Conservation (phyloP, 228 moss, liverwort and hornwort genomes). For the Sphagnum fallax region DNA sequence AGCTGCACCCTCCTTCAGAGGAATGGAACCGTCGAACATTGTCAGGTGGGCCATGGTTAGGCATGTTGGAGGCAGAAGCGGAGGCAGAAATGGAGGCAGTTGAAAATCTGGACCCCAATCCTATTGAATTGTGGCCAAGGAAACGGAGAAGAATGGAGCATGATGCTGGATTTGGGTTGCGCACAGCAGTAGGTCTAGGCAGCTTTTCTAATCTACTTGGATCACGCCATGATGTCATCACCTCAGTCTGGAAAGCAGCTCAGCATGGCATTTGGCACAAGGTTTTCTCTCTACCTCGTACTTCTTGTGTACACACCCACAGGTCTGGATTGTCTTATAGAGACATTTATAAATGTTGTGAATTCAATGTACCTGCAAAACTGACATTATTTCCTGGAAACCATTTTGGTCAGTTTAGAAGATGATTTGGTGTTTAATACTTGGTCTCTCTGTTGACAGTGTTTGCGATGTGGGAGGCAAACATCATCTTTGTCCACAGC, state of each 20-base stretch:
- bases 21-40: slow-evolving; percentile 75
- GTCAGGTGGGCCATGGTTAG: slow-evolving; percentile 40
- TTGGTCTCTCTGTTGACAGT: slow-evolving; percentile 30
- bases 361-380: background rate
- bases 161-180: slow-evolving; percentile 86
- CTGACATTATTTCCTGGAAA: background rate
- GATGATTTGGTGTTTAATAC: background rate
- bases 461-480: slow-evolving; percentile 93
- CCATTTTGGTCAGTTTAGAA: background rate
- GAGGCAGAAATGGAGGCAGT: background rate
- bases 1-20: slow-evolving; percentile 93
- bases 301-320: too few species aligned
- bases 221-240: slow-evolving; percentile 83
- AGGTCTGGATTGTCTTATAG: background rate
- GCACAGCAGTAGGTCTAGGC: slow-evolving; percentile 78
- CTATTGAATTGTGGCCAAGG: slow-evolving; percentile 75
- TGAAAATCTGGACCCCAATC: slow-evolving; percentile 47
- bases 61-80: slow-evolving; percentile 13
- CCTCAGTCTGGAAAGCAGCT: slow-evolving; percentile 69
- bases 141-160: slow-evolving; percentile 76
- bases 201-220: slow-evolving; percentile 78
- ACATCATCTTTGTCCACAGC: slow-evolving; percentile 74
- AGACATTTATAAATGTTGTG: background rate
- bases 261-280: slow-evolving; percentile 87
- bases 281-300: slow-evolving; percentile 19